phyloP scores from a whole-genome alignment of 2,329 filamentous ascomycete genomes.

The Annulohypoxylon truncatum region DNA sequence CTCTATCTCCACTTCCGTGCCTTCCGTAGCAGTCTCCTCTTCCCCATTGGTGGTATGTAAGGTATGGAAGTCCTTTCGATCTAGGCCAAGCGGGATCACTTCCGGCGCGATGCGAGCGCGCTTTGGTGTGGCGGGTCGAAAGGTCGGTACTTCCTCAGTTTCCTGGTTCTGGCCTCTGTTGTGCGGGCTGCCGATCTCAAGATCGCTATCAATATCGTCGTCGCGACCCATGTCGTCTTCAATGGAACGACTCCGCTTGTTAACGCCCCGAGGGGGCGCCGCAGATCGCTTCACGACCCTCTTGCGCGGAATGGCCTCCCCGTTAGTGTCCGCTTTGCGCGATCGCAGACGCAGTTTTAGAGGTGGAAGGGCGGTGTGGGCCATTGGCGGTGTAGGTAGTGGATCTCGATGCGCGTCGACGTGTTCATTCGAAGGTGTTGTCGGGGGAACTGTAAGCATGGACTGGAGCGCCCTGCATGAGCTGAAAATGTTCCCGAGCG shows the following conservation, averaged over 20 bases:
- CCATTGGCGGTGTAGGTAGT: constrained; percentile 67
- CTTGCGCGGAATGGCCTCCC: constrained; percentile 52
- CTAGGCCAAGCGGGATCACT: constrained; percentile 69
- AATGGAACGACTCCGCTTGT: constrained; percentile 64
- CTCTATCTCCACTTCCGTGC: constrained; percentile 57
- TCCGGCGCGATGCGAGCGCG: constrained; percentile 70
- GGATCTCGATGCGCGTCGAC: constrained; percentile 51
- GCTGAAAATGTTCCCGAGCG: constrained; percentile 66
- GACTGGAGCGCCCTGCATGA: constrained; percentile 72
- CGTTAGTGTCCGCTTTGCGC: constrained; percentile 53
- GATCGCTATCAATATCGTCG: constrained; percentile 54
- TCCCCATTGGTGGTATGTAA: constrained; percentile 54
- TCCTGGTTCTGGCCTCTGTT: constrained; percentile 40
- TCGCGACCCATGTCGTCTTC: constrained; percentile 61
- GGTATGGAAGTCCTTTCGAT: constrained; percentile 67
- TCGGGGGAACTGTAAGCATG: constrained; percentile 61
- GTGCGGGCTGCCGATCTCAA: constrained; percentile 47
- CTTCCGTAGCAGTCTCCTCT: constrained; percentile 47
- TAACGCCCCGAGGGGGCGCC: constrained; percentile 57
- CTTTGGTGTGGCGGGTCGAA: constrained; percentile 66
- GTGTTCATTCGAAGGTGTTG: constrained; percentile 38
- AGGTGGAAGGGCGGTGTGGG: constrained; percentile 58
- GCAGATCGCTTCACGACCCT: constrained; percentile 64
- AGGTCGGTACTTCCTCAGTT: constrained; percentile 34
- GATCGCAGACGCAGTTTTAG: constrained; percentile 68